Base-by-base conservation (phyloP, 768 basidiomycete species). In the Tricholoma sp. region DNA sequence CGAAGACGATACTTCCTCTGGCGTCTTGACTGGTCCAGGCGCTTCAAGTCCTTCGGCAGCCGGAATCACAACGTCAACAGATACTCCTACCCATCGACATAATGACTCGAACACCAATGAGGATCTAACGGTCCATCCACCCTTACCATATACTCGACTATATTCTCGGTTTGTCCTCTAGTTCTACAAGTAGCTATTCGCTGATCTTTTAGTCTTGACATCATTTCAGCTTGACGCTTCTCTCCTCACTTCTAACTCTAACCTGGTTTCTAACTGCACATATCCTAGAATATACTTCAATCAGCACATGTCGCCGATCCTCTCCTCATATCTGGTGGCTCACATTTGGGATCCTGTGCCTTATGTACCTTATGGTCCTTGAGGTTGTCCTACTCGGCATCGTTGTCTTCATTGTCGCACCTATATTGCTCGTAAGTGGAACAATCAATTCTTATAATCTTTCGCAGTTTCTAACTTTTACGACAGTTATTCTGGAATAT, bases 261-360 rank as follows among this genome's bases (percentile, higher is more conserved):
- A 83, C 79, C 54, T 94, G 92, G 89, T 93, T 93, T 63, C 68
- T 93, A 28, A 86, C 84, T 15, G 88, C 90, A 10, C 88, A 94
- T 65, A 84, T 91, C 29, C 73, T 93, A 54, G 80, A 84, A 58
- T 93, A 91, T 64, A 88, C 88, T 13, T 88, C 90, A 7, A 73
- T 89, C 29, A 75, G 84, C 59, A 81, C 84, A 13, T 94, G 91
- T 56, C 85, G 91, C 17, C 70, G 76, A 56, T 75, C 86, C 0
- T 81, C 91, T 11, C 91, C 91, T 7, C 87, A 91, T 61, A 72
- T 93, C 33, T 94, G 91, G 91, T 94, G 89, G 89, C 80, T 92
- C 47, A 83, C 81, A 18, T 91, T 94, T 66, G 86, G 82, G 34
- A 85, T 93, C 61, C 72, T 93, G 12, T 85, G 87, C 70, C 82